A percentile compares a stretch with the other conserved stretches of the same genome.
phyloP scores from a whole-genome alignment of 2,329 filamentous ascomycete species.

The Apiospora hydei region DNA sequence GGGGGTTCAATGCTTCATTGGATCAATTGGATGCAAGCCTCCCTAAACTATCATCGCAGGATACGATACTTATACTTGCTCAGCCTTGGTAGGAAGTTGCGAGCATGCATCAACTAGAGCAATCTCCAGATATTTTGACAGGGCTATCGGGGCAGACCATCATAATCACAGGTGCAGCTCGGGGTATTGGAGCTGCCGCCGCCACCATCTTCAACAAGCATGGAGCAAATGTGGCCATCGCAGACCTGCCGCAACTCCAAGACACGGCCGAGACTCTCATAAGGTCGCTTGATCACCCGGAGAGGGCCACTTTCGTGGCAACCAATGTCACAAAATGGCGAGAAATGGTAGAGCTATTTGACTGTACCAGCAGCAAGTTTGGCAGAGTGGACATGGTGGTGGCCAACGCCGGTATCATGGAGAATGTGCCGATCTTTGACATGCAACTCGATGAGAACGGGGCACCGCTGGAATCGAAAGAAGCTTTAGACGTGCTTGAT shows the following conservation, averaged over 20 bases:
- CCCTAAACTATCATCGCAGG: background rate
- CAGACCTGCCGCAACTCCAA: conserved; percentile 40
- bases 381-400: conserved; percentile 48
- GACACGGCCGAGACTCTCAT: conserved; percentile 41
- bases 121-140: conserved; percentile 23
- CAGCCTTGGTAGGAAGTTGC: no score
- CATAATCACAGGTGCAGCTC: conserved; percentile 49
- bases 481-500: conserved; percentile 44
- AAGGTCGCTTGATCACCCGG: conserved; percentile 36
- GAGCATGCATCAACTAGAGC: background rate
- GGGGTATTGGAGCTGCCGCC: conserved; percentile 50
- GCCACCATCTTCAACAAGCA: conserved; percentile 44
- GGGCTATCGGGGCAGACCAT: conserved; percentile 41
- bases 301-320: conserved; percentile 44
- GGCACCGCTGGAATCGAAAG: conserved; percentile 33
- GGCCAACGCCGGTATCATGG: conserved; percentile 52
- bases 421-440: conserved; percentile 35
- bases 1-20: background rate
- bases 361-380: conserved; percentile 41
- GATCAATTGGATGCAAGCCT: background rate
- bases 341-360: conserved; percentile 45
- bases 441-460: conserved; percentile 34
- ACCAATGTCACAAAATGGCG: conserved; percentile 47
- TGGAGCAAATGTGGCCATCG: conserved; percentile 49
- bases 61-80: background rate